These are phyloP conservation scores for Penicillium roqueforti DNA, from an alignment of 495 filamentous ascomycete species.

Conservation along the genomic window DNA sequence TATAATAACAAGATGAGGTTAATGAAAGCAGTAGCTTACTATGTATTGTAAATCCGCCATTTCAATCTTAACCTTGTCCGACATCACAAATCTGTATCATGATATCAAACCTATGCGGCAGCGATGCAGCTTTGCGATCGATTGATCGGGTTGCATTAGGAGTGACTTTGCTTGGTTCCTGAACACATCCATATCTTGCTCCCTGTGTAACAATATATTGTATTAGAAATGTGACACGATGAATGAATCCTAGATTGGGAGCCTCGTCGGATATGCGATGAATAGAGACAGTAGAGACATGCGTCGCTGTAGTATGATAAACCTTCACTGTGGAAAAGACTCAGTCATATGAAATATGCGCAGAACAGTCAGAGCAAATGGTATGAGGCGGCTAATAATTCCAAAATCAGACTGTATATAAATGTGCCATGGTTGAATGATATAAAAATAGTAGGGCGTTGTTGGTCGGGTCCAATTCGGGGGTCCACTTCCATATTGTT, in stretches of 20 bases:
- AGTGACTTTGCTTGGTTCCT: conserved; percentile 2
- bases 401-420: background rate
- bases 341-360: background rate
- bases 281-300: background rate
- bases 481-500: conserved; percentile 9
- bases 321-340: background rate
- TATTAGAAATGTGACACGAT: background rate
- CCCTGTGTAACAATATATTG: background rate
- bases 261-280: background rate
- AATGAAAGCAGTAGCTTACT: background rate
- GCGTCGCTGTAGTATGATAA: background rate
- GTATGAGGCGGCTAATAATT: background rate
- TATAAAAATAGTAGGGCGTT: conserved; percentile 15
- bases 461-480: conserved; percentile 12
- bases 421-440: conserved; percentile 8
- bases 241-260: background rate
- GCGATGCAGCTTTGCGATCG: background rate
- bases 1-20: background rate
- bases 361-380: no score
- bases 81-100: background rate
- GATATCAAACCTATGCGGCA: background rate
- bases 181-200: background rate
- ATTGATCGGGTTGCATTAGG: background rate
- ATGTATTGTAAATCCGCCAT: no score
- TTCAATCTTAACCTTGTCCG: background rate